Conservation (phyloP, 108 stramenopile genomes). For the Discostella pseudostelligera region DNA sequence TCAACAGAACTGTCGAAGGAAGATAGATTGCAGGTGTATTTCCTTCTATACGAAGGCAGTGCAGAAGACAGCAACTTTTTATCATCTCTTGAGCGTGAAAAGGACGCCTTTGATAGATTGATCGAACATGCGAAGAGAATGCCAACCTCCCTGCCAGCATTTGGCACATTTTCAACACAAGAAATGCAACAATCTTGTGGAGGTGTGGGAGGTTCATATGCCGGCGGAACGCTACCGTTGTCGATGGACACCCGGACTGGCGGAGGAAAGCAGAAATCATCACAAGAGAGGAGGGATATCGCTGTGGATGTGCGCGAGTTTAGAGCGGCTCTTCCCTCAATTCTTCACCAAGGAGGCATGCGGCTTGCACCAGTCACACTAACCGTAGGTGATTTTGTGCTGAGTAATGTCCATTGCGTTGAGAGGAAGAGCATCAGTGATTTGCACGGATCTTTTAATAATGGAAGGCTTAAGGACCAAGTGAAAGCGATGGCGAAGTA, state of each 20-base stretch:
- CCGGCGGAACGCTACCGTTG: slow-evolving; percentile 66
- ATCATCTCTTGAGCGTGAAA: slow-evolving; percentile 85
- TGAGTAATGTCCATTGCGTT: slow-evolving; percentile 94
- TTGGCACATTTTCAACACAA: slow-evolving; percentile 63
- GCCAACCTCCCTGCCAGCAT: slow-evolving; percentile 64
- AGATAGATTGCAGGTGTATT: slow-evolving; percentile 77
- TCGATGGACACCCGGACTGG: slow-evolving; percentile 79
- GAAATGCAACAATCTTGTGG: slow-evolving; percentile 86
- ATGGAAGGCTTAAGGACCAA: slow-evolving; percentile 93
- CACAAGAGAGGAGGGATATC: slow-evolving; percentile 68
- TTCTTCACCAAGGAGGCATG: slow-evolving; percentile 93
- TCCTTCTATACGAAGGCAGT: slow-evolving; percentile 90
- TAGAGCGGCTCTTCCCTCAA: slow-evolving; percentile 91
- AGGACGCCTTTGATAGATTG: slow-evolving; percentile 89
- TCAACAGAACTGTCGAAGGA: slow-evolving; percentile 27
- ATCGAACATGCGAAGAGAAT: slow-evolving; percentile 93
- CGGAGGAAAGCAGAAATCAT: slow-evolving; percentile 50
- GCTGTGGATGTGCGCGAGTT: slow-evolving; percentile 98
- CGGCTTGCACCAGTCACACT: slow-evolving; percentile 88
- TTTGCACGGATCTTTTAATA: slow-evolving; percentile 90
- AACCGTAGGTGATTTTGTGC: slow-evolving; percentile 94
- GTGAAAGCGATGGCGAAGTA: slow-evolving; percentile 90
- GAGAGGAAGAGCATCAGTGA: slow-evolving; percentile 96
- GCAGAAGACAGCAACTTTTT: slow-evolving; percentile 94
- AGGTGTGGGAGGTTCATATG: slow-evolving; percentile 63